phyloP scores from a whole-genome alignment of 805 yeast genomes.

The Teunomyces pallodes region DNA sequence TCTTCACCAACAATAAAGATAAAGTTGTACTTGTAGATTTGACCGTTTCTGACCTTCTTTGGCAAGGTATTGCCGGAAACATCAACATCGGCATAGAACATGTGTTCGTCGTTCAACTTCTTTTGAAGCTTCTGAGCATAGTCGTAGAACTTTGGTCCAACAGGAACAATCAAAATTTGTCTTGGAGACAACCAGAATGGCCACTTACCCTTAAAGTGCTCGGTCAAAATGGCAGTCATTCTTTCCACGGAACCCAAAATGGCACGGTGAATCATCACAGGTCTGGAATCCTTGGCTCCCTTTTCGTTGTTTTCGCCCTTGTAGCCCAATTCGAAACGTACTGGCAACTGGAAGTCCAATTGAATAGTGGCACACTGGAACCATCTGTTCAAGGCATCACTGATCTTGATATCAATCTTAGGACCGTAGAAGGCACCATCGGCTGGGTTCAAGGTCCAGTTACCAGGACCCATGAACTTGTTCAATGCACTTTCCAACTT shows the following conservation, averaged over 20 bases:
- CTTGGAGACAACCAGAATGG: constrained; percentile 99
- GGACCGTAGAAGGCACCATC: constrained; percentile 98
- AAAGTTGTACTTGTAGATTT: constrained; percentile 90
- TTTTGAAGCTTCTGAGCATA: constrained; percentile 84
- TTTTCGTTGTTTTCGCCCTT: constrained; percentile 60
- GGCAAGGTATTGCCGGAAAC: constrained; percentile 93
- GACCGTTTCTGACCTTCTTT: constrained; percentile 98
- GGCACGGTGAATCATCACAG: constrained; percentile 99
- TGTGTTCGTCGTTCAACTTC: constrained; percentile 58
- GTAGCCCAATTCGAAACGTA: constrained; percentile 87
- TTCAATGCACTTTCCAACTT: constrained; percentile 81
- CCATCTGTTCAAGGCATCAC: constrained; percentile 95
- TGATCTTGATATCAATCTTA: constrained; percentile 93
- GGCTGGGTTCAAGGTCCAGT: constrained; percentile 94
- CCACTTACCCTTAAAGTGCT: constrained; percentile 99
- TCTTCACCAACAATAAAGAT: constrained; percentile 96
- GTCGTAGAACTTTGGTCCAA: constrained; percentile 87
- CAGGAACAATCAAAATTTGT: constrained; percentile 94
- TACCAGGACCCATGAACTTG: constrained; percentile 70
- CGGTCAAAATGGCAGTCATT: constrained; percentile 97
- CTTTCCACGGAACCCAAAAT: constrained; percentile 97
- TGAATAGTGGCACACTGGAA: constrained; percentile 99
- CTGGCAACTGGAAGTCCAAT: constrained; percentile 96
- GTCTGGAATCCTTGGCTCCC: constrained; percentile 65
- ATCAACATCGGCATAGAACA: constrained; percentile 91